A percentile compares a stretch with the other conserved stretches of the same genome.
These are phyloP conservation scores for Emergomyces africanus DNA, from an alignment of 2,329 filamentous ascomycete genomes.

Conservation along the genomic window DNA sequence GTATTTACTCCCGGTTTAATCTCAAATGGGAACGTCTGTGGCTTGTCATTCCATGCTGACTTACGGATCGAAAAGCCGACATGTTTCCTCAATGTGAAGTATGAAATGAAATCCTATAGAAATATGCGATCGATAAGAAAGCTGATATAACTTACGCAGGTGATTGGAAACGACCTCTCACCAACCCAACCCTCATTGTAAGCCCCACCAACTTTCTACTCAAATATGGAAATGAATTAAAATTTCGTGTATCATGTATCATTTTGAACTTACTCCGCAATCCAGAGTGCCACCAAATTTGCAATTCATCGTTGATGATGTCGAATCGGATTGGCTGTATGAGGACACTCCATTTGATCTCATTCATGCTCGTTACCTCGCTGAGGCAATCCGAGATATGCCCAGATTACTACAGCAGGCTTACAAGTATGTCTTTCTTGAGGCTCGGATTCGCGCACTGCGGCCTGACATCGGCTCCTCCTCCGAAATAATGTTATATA, in stretches of 20 bases:
- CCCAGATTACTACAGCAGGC: constrained; percentile 6
- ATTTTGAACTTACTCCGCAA: neutral
- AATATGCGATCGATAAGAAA: neutral
- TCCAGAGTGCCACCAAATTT: constrained; percentile 23
- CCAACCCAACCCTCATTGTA: constrained; percentile 14
- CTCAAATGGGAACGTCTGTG: neutral
- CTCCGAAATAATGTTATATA: neutral
- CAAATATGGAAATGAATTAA: neutral
- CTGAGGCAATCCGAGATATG: constrained; percentile 21
- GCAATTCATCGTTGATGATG: constrained; percentile 23
- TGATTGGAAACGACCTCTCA: constrained; percentile 8
- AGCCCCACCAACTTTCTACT: constrained; percentile 25
- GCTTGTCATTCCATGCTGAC: neutral
- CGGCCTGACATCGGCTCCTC: neutral
- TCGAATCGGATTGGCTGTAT: constrained; percentile 21
- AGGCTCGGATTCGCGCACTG: neutral
- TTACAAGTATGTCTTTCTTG: constrained; percentile 1
- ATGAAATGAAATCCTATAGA: neutral
- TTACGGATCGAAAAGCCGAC: constrained; percentile 1
- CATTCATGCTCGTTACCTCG: constrained; percentile 22
- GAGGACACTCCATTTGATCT: constrained; percentile 19
- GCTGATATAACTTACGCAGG: neutral
- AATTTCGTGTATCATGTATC: neutral
- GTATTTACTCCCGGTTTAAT: neutral
- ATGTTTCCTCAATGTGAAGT: constrained; percentile 5